Conservation (phyloP, 2,329 filamentous ascomycete genomes). For the Amauroascus niger region DNA sequence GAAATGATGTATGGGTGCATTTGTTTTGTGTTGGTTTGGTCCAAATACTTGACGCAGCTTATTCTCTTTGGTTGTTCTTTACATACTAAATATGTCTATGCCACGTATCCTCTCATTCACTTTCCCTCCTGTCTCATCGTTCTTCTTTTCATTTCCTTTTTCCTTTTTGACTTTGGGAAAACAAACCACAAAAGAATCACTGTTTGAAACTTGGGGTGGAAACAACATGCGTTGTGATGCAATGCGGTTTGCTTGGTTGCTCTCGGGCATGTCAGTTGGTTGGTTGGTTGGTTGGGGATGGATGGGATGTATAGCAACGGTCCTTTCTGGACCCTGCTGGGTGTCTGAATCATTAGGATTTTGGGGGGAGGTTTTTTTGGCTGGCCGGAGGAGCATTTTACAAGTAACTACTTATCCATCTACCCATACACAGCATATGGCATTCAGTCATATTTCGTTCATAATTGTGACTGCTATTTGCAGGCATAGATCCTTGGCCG, state of each 20-base stretch:
- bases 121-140: constrained; percentile 4
- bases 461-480: no score
- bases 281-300: background rate
- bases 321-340: background rate
- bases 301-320: background rate
- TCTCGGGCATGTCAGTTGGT: constrained; percentile 1
- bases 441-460: no score
- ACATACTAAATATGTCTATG: constrained; percentile 11
- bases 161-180: background rate
- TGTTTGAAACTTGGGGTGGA: background rate
- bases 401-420: no score
- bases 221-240: background rate
- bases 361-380: no score
- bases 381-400: background rate
- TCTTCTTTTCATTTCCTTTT: constrained; percentile 7
- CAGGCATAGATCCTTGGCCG: no score
- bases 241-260: background rate
- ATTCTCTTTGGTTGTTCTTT: constrained; percentile 6
- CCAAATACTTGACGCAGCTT: constrained; percentile 18
- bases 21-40: background rate
- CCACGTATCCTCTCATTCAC: constrained; percentile 14
- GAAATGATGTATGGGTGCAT: constrained; percentile 16
- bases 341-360: no score
- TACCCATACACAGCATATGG: no score
- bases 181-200: background rate